Evolutionary conservation across 2,329 filamentous ascomycete genomes (phyloP), one percentile per base, ranked within the genome.

Genomic region (Ophiostoma ips): DNA sequence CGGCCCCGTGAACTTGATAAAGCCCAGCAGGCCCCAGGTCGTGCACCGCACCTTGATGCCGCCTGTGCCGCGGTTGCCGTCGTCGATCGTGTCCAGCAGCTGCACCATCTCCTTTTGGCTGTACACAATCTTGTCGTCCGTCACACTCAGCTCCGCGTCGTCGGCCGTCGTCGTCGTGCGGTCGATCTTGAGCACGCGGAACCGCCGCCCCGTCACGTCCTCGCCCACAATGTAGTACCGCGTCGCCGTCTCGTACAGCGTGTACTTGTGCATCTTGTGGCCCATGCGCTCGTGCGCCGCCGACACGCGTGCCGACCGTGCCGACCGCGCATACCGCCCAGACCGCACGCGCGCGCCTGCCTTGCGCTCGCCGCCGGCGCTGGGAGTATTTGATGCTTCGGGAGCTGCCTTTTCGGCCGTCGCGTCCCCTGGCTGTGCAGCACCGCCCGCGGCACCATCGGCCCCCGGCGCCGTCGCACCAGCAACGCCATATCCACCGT

Each of bases 91-190:
- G 63, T 92, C 87, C 44, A 98, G 70, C n/a, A 96, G 73, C 64
- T 92, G 83, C 59, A 84, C 88, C 79, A 95, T 94, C 65, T 96
- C 87, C 63, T 83, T 83, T 61, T 89, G 86, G 46, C 81, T 88
- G 66, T 98, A 98, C 5, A 95, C 78, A 58, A 90, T 94, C 61
- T 94, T 92, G 69, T 98, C 92, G 64, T 98, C 92, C 13, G 84
- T 84, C 58, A 98, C 81, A 59, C 76, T 85, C 54, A 96, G 70
- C 60, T 90, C 86, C 73, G 85, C 61, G 75, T 76, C 57, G 46
- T 89, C 85, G 16, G 89, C 84, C 28, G 83, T 81, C 5, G 87
- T 95, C 43, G 83, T 81, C 5, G 87, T 95, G 43, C 92, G 81
- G 63, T 96, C 90, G 58, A 98, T 94, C 65, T 96, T 95, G 61